Conservation (phyloP, 169 alveolate genomes). For the Babesia ovis region DNA sequence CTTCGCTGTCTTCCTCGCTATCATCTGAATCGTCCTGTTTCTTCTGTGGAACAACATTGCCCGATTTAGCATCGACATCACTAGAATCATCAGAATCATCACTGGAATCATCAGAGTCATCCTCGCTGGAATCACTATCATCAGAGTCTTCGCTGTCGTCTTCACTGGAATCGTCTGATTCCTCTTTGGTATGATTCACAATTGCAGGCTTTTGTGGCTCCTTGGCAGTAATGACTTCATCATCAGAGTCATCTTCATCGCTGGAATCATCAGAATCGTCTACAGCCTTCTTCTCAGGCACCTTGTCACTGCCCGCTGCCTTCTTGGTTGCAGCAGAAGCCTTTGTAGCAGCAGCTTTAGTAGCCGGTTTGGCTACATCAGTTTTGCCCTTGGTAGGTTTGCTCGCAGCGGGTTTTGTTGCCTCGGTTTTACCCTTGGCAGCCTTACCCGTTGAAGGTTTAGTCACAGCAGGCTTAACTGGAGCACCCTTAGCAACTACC, state of each 20-base stretch:
- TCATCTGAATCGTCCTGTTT: constrained; percentile 17
- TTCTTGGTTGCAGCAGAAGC: not conserved
- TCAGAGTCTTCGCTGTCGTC: constrained; percentile 4
- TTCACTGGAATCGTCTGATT: not conserved
- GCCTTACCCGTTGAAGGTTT: not conserved
- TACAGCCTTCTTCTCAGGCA: not conserved
- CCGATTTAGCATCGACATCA: not conserved
- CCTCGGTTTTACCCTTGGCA: not conserved
- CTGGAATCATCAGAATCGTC: not conserved
- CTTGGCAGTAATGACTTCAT: not conserved
- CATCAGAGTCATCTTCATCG: not conserved
- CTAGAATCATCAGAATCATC: constrained; percentile 5
- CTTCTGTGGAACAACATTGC: not conserved
- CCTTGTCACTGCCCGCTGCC: not conserved
- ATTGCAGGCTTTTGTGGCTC: not conserved
- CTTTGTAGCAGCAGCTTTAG: not conserved
- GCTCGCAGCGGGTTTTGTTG: not conserved
- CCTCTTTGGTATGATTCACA: not conserved
- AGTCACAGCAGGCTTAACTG: constrained; percentile 3
- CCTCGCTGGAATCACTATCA: constrained; percentile 2
- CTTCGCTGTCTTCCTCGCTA: constrained; percentile 2
- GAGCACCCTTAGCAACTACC: constrained; percentile 4
- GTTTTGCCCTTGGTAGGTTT: not conserved
- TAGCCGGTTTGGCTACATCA: not conserved
- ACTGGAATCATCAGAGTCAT: not conserved